Evolutionary conservation across 1,139 yeast genomes (phyloP).

Genomic region (Suhomyces atakaporum): DNA sequence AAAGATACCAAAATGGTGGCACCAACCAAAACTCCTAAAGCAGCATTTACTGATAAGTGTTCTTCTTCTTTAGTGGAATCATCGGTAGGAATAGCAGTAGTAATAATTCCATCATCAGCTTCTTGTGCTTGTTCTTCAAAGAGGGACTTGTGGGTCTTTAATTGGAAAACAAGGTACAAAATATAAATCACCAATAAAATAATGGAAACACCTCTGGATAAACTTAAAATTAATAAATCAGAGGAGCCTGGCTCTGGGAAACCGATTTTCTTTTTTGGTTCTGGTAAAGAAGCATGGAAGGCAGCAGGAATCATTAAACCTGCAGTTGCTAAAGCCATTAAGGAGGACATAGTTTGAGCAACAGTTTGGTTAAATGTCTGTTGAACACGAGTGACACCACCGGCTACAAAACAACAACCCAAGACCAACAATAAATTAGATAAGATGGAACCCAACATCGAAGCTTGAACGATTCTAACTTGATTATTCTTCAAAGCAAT

Average conservation of each 20-base stretch:
- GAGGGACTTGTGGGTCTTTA: constrained; percentile 74
- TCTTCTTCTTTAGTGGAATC: constrained; percentile 28
- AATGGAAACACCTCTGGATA: constrained; percentile 86
- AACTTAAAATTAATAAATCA: constrained; percentile 59
- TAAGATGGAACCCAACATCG: constrained; percentile 92
- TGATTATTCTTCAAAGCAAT: constrained; percentile 87
- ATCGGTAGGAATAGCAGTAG: constrained; percentile 35
- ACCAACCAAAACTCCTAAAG: constrained; percentile 51
- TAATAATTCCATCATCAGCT: constrained; percentile 39
- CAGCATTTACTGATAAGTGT: constrained; percentile 42
- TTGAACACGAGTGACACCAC: constrained; percentile 83
- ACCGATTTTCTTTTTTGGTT: constrained; percentile 33
- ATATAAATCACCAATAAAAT: constrained; percentile 77
- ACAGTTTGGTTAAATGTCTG: constrained; percentile 94
- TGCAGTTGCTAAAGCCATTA: constrained; percentile 87
- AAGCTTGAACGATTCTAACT: constrained; percentile 91
- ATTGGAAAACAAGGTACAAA: constrained; percentile 80
- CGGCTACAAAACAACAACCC: constrained; percentile 94
- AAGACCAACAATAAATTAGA: constrained; percentile 85
- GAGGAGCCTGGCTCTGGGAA: constrained; percentile 45
- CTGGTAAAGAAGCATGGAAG: constrained; percentile 80
- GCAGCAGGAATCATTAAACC: constrained; percentile 94
- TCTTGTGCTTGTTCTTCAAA: constrained; percentile 46
- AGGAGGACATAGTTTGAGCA: constrained; percentile 95
- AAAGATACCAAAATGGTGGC: constrained; percentile 83